A percentile compares a stretch with the other conserved stretches of the same genome.
phyloP scores from a whole-genome alignment of 345 rosid species.

The Balakata baccata region DNA sequence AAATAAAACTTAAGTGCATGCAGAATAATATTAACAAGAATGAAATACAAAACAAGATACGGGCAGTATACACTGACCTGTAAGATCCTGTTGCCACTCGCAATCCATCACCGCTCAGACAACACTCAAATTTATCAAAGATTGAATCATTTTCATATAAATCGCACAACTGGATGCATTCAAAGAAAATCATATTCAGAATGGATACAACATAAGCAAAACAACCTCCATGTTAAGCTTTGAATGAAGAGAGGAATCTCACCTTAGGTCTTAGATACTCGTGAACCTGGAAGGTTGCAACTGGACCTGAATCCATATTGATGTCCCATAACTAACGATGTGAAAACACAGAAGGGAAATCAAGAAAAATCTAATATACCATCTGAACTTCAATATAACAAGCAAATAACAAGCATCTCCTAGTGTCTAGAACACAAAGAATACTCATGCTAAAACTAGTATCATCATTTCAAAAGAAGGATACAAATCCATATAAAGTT shows the following conservation, averaged over 20 bases:
- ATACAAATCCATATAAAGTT: neutral
- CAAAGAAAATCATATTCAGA: constrained; percentile 21
- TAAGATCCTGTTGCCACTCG: constrained; percentile 97
- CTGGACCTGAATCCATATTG: constrained; percentile 95
- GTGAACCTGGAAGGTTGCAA: constrained; percentile 76
- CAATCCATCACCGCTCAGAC: constrained; percentile 84
- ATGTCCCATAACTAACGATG: constrained; percentile 61
- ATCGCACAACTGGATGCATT: constrained; percentile 77
- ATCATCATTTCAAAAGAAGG: neutral
- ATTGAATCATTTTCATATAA: constrained; percentile 96
- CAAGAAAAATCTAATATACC: neutral
- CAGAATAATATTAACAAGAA: constrained; percentile 19
- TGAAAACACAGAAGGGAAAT: constrained; percentile 4
- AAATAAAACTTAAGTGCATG: constrained; percentile 15
- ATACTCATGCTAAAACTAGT: neutral
- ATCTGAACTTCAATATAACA: neutral
- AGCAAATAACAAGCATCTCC: neutral
- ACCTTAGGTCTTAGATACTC: constrained; percentile 80
- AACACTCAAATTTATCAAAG: constrained; percentile 98
- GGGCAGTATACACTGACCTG: constrained; percentile 49
- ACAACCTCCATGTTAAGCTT: neutral
- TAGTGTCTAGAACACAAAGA: neutral
- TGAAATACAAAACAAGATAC: constrained; percentile 6
- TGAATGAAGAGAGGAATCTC: constrained; percentile 17
- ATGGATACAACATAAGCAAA: neutral